Evolutionary conservation across 2,329 filamentous ascomycete genomes (phyloP), one percentile per base, ranked within the genome.

Genomic region (Colletotrichum tofieldiae): DNA sequence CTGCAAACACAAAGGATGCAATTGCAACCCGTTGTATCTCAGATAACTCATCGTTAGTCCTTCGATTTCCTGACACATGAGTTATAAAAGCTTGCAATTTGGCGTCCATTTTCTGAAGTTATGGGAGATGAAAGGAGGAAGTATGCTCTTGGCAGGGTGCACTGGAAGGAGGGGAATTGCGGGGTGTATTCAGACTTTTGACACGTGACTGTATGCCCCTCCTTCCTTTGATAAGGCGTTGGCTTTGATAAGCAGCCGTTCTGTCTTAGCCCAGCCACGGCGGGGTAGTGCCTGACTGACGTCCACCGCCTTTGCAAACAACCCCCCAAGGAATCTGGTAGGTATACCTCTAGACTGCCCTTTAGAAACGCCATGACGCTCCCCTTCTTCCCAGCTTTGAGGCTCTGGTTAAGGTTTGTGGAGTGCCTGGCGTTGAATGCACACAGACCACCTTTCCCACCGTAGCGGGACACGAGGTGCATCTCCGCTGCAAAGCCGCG

Each of bases 381-480:
- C 41, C 41, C 8, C 47, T 51, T 41, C 26, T 67, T 67, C 16
- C 68, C 65, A 59, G 18, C 37, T n/a, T 58, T 69, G 58, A 72
- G 65, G 69, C 65, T 64, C 65, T 23, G 56, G 47, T 68, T 72
- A 69, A 69, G 52, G 65, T 64, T 69, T 69, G 69, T 69, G 69
- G 65, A 69, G 65, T 54, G 54, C 45, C 49, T 58, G 68, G 59
- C 51, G 58, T 26, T 63, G 65, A 45, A 41, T 41, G n/a, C 12
- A 61, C 55, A 61, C 67, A 71, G 67, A 67, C 67, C 45, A 65
- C 49, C 37, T 41, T 39, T 54, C 32, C 43, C 29, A 29, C 12
- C 26, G 23, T 8, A 32, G 32, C 59, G 66, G 60, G 26, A 58
- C 66, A 65, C 18, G n/a, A 49, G 26, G 32, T 29, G 49, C 23